A percentile compares a stretch with the other conserved stretches of the same genome.
These are phyloP conservation scores for Bryoerythrophyllum caledonicum DNA, from an alignment of 225 moss, liverwort and hornwort species.

Conservation along the genomic window DNA sequence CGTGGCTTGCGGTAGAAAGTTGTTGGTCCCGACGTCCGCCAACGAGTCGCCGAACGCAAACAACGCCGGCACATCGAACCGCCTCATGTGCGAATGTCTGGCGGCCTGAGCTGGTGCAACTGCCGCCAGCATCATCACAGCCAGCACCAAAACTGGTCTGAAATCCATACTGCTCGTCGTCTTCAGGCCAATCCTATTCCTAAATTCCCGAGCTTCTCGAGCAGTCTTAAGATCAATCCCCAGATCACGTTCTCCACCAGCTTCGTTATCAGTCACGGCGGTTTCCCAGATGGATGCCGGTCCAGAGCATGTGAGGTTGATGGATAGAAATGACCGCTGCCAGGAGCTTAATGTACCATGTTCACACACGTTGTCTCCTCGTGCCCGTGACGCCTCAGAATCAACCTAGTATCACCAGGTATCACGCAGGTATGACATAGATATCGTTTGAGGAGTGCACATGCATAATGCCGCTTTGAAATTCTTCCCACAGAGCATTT, in stretches of 20 bases:
- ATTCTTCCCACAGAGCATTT: no score
- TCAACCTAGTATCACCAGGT: no score
- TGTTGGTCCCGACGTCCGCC: conserved; percentile 39
- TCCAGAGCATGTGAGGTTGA: not conserved
- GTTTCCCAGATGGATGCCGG: not conserved
- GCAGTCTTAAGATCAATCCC: not conserved
- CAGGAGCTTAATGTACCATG: not conserved
- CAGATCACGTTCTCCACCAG: not conserved
- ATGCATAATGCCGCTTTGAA: no score
- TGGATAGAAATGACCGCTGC: not conserved
- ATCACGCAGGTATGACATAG: no score
- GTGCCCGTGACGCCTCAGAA: no score
- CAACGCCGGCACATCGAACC: conserved; percentile 25
- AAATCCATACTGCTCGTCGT: conserved; percentile 18
- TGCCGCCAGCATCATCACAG: not conserved
- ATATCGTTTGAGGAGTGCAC: no score
- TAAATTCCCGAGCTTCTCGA: not conserved
- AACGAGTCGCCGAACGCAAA: conserved; percentile 37
- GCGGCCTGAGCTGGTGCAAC: not conserved
- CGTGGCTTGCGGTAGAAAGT: conserved; percentile 15
- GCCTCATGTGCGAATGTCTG: not conserved
- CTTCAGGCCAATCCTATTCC: not conserved
- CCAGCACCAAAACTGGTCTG: not conserved
- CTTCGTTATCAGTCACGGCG: not conserved
- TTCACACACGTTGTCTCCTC: no score